phyloP scores from a whole-genome alignment of 768 basidiomycete species.

The Trametopsis cervina region DNA sequence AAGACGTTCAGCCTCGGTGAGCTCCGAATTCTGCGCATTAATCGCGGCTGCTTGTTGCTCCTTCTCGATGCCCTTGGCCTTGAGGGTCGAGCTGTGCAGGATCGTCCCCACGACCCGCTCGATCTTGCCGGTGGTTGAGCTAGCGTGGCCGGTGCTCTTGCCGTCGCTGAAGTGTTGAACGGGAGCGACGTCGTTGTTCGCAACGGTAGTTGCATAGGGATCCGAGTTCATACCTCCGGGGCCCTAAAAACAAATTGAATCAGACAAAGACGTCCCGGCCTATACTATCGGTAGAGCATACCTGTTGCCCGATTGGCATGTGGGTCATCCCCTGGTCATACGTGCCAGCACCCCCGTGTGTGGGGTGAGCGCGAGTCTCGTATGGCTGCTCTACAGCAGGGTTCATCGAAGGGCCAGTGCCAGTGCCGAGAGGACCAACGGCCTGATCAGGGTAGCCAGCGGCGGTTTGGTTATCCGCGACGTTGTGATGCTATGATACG shows the following conservation, averaged over 20 bases:
- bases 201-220: slow-evolving; percentile 11
- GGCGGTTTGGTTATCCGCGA: not conserved
- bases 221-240: not conserved
- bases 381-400: not conserved
- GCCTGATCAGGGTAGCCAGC: not conserved
- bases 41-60: slow-evolving; percentile 43
- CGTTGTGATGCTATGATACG: slow-evolving; percentile 2
- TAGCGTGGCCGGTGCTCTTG: slow-evolving; percentile 22
- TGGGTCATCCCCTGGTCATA: slow-evolving; percentile 9
- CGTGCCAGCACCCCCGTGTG: slow-evolving; percentile 1
- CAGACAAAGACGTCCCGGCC: not conserved
- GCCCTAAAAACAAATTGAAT: not conserved
- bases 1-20: slow-evolving; percentile 47
- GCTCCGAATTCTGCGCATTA: slow-evolving; percentile 39
- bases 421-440: slow-evolving; percentile 4
- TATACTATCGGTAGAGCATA: not conserved
- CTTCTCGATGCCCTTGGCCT: slow-evolving; percentile 44
- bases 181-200: slow-evolving; percentile 16
- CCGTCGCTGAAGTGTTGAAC: slow-evolving; percentile 14
- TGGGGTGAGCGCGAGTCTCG: not conserved
- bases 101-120: slow-evolving; percentile 39
- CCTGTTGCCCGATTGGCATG: slow-evolving; percentile 4
- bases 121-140: slow-evolving; percentile 38
- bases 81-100: slow-evolving; percentile 39
- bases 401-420: slow-evolving; percentile 5